A percentile compares a stretch with the other conserved stretches of the same genome.
These are phyloP conservation scores for Silene conica DNA, from an alignment of 148 eudicot species.

Conservation along the genomic window DNA sequence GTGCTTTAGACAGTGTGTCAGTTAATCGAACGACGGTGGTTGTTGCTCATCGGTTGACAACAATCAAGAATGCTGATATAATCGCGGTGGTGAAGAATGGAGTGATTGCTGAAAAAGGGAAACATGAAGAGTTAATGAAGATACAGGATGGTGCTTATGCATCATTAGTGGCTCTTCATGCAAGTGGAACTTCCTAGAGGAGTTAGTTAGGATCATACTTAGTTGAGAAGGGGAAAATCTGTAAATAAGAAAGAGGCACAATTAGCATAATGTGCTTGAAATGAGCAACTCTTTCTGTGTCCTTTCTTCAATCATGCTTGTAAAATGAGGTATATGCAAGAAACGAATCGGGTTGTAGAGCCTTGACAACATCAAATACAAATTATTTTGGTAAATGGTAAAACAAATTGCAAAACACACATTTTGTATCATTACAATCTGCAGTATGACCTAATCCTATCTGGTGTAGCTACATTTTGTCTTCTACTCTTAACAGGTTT, in stretches of 20 bases:
- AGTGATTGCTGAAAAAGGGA: slow-evolving; percentile 62
- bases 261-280: neutral
- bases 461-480: too few relatives aligned
- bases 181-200: slow-evolving; percentile 19
- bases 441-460: too few relatives aligned
- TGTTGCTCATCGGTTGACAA: slow-evolving; percentile 71
- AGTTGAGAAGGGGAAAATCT: neutral
- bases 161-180: slow-evolving; percentile 62
- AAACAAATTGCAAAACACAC: too few relatives aligned
- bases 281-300: neutral
- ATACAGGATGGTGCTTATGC: slow-evolving; percentile 59
- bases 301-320: too few relatives aligned
- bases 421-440: too few relatives aligned
- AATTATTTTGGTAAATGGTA: too few relatives aligned
- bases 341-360: too few relatives aligned
- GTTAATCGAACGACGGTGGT: slow-evolving; percentile 67
- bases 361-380: too few relatives aligned
- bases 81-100: slow-evolving; percentile 77
- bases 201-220: neutral
- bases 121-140: slow-evolving; percentile 59
- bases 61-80: slow-evolving; percentile 58
- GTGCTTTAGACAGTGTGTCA: slow-evolving; percentile 68
- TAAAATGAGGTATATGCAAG: too few relatives aligned
- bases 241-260: slow-evolving; percentile 12
- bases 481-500: too few relatives aligned